A percentile compares a stretch with the other conserved stretches of the same genome.
phyloP scores from a whole-genome alignment of 768 basidiomycete species.

The Lactifluus hygrophoroides region DNA sequence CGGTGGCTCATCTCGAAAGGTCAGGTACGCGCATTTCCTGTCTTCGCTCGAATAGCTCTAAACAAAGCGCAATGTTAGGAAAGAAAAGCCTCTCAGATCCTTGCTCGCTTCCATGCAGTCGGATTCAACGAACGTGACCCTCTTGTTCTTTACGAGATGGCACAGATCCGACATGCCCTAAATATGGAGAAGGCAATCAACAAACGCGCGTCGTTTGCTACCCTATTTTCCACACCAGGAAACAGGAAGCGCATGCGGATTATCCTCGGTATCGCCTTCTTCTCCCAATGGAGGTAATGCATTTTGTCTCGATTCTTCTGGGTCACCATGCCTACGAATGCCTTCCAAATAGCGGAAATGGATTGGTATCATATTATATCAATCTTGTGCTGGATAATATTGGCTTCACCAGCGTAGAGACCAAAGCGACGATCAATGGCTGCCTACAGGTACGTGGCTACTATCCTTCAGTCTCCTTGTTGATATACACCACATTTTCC shows the following conservation, averaged over 20 bases:
- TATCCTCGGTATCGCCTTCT: constrained; percentile 57
- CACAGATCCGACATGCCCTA: constrained; percentile 63
- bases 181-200: constrained; percentile 51
- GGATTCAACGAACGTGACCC: constrained; percentile 52
- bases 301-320: background rate
- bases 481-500: background rate
- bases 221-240: constrained; percentile 52
- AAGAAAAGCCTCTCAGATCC: constrained; percentile 47
- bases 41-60: background rate
- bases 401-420: constrained; percentile 44
- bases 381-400: constrained; percentile 57
- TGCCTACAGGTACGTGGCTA: constrained; percentile 39
- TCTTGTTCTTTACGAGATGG: constrained; percentile 42
- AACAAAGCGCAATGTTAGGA: constrained; percentile 29
- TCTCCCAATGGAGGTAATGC: constrained; percentile 65
- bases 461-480: background rate
- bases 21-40: constrained; percentile 30
- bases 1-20: constrained; percentile 59
- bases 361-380: constrained; percentile 67
- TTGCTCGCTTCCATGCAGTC: constrained; percentile 67
- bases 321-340: background rate
- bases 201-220: constrained; percentile 39
- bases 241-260: constrained; percentile 63
- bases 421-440: constrained; percentile 56
- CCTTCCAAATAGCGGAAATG: constrained; percentile 44